Base-by-base conservation (phyloP, 805 yeast genomes). In the Ogataea dorogensis region DNA sequence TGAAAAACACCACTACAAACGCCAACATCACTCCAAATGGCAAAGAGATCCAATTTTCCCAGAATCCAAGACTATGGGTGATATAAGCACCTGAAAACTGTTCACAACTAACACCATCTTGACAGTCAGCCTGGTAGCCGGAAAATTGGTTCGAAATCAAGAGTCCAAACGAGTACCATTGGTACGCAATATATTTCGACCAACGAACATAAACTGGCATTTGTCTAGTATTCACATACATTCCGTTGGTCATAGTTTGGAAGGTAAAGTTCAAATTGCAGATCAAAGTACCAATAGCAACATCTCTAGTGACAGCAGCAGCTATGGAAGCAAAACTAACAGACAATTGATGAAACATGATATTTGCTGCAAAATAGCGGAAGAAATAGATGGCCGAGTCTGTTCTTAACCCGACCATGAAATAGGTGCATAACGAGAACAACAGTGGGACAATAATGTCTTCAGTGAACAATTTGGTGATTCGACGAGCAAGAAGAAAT, bases 171-270 rank as follows among this genome's bases (percentile, higher is more conserved):
- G 79, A 80, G 53, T 82, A 86, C 86, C 89, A 87, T 34, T 81
- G 68, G 53, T 75, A 83, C 0, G 91, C 80, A 38, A 80, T 64
- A 58, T 83, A 86, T 53, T 81, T 84, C 5, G 81, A 71, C 96
- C 96, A 86, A 22, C 86, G 68, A 7, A 86, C 94, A 51, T 87
- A 87, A 1, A 84, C 94, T 0, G 95, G 95, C 78, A 86, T 71
- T 1, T 75, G 69, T 6, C 68, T 65, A 1, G 88, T 76, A 56
- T 86, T 85, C 15, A 81, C 83, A 52, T 82, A 86, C 59, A 76
- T 84, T 1, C 95, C 96, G 56, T 86, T 80, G 0, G 86, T 86
- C 70, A 83, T 74, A 34, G 85, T 75, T 50, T 85, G 86, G 17
- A 83, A 61, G 19, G 87, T 85, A 53, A 77, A 82, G 42, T 77